Evolutionary conservation across 2,329 filamentous ascomycete genomes (phyloP).

Genomic region (Colletotrichum scovillei): DNA sequence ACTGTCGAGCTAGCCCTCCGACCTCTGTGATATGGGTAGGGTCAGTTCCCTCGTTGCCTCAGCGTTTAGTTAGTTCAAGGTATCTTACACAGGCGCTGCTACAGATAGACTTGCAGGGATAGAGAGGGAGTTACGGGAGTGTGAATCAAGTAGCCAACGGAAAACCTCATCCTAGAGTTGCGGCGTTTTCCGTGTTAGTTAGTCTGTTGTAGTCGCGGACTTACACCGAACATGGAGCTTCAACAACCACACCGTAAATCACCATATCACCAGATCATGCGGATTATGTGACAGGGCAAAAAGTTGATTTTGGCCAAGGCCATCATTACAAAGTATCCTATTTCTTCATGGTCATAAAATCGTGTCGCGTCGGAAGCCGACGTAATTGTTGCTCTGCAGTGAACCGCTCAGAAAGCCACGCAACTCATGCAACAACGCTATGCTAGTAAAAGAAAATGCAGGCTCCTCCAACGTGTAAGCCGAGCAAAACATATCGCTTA

Average conservation of each 20-base stretch:
- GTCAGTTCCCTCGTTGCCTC: neutral
- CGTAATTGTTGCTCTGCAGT: neutral
- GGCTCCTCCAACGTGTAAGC: neutral
- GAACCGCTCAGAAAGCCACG: neutral
- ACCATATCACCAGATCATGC: neutral
- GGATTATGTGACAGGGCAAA: too few species aligned
- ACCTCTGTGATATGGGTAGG: neutral
- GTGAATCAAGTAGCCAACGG: neutral
- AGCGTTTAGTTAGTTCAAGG: too few species aligned
- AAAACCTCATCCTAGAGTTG: neutral
- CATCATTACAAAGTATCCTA: neutral
- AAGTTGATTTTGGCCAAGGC: neutral
- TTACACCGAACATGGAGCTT: neutral
- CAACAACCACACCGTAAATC: neutral
- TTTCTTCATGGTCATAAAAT: constrained; percentile 15
- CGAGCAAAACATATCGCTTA: neutral
- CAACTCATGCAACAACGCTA: constrained; percentile 9
- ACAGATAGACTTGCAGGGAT: neutral
- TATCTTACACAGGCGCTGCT: too few species aligned
- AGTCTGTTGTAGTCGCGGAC: neutral
- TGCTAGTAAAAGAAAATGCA: neutral
- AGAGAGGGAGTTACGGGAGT: neutral
- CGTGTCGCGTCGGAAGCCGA: constrained; percentile 11
- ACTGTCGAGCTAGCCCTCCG: too few species aligned
- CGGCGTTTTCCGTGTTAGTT: neutral